Percentiles rank a stretch among this genome's conserved stretches.
These are phyloP conservation scores for Begonia loranthoides DNA, from an alignment of 306 rosid genomes.

Conservation along the genomic window DNA sequence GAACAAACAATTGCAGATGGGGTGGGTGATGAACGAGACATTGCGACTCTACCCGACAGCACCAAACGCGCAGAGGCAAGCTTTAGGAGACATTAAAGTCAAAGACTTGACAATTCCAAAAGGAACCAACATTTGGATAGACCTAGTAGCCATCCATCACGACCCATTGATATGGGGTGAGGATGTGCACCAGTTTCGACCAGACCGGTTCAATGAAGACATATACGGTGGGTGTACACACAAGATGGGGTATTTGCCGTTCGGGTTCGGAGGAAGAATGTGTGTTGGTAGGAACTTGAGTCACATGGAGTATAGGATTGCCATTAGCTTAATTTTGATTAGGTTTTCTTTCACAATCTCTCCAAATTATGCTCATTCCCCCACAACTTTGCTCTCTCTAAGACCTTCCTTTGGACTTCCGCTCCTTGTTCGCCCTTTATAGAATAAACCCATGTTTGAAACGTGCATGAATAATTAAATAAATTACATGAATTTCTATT, in stretches of 20 bases:
- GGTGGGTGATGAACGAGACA: conserved; percentile 60
- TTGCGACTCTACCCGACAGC: conserved; percentile 51
- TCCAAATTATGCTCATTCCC: conserved; percentile 31
- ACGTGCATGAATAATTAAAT: too few relatives aligned
- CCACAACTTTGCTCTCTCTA: conserved; percentile 37
- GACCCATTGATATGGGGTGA: conserved; percentile 37
- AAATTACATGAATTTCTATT: too few relatives aligned
- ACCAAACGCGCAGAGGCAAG: conserved; percentile 61
- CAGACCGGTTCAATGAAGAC: conserved; percentile 42
- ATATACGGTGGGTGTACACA: conserved; percentile 38
- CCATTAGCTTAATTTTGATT: conserved; percentile 32
- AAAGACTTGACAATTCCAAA: conserved; percentile 34
- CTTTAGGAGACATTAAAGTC: conserved; percentile 32
- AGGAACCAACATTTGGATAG: conserved; percentile 67
- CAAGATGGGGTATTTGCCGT: conserved; percentile 56
- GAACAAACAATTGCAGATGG: conserved; percentile 42
- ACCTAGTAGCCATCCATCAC: conserved; percentile 52
- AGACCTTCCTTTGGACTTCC: conserved; percentile 30
- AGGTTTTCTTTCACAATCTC: conserved; percentile 41
- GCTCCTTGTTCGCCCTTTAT: conserved; percentile 12
- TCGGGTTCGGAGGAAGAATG: conserved; percentile 61
- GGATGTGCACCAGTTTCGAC: conserved; percentile 40
- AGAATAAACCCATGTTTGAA: not conserved
- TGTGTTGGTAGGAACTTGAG: conserved; percentile 52
- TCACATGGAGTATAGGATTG: conserved; percentile 44